Evolutionary conservation across 148 eudicot genomes (phyloP), one percentile per base, ranked within the genome.

Genomic region (Camellia lanceoleosa): DNA sequence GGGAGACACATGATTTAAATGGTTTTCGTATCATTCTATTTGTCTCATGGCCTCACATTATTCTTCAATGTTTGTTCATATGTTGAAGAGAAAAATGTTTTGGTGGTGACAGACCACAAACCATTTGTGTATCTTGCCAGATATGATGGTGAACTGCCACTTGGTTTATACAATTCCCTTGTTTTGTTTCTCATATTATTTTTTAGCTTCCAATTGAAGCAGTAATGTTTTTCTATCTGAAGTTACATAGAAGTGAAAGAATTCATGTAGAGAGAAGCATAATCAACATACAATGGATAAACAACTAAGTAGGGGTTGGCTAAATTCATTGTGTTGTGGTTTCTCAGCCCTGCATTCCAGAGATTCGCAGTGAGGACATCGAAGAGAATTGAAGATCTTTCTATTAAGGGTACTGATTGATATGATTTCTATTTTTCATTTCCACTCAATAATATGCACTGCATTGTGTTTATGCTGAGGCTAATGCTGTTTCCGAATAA

Each of bases 351-450:
- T 66, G 82, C 89, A 3, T 94, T 94, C 84, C 98, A 94, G 74
- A 85, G 93, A 71, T 94, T 94, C 81, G 98, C 98, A 0, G 98
- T 94, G 78, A 90, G 92, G 83, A 89, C 97, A 59, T 88, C 92
- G 59, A 91, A 81, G 81, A 88, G 65, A 80, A 76, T 94, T 5
- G 88, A 94, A 56, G 88, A 87, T 43, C 2, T 89, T 13, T 84
- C 94, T 14, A 85, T 76, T 52, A 44, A 66, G 41, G 98, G 97
- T 91, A 90, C 7, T 18, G 20, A 61, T 30, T 30, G 38, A 30
- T 30, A 30, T 30, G 38, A 15, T 59, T 56, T 16, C 3, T 42
- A 3, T 10, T 66, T 15, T 73, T 69, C 3, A 12, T 38, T 15
- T 43, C 14, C 9, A 16, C 13, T 61, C n/a, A 9, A 0, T 43